These are phyloP conservation scores for Coniosporium tulheliwenetii DNA, from an alignment of 2,329 filamentous ascomycete genomes.

Conservation along the genomic window DNA sequence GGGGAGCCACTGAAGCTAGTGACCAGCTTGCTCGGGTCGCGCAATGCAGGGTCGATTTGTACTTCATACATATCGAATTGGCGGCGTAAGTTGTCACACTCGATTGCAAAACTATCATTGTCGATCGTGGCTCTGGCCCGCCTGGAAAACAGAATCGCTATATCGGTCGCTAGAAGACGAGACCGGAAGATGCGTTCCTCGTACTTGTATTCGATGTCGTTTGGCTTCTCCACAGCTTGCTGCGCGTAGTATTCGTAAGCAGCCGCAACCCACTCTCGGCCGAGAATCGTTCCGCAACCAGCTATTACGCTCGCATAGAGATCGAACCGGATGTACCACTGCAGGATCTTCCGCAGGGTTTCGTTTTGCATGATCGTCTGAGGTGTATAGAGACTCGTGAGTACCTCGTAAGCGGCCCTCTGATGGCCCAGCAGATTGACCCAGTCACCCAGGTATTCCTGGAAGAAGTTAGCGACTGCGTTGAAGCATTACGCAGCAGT, in stretches of 20 bases:
- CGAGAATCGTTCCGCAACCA: conserved; percentile 57
- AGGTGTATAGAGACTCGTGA: conserved; percentile 64
- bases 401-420: conserved; percentile 69
- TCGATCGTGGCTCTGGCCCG: conserved; percentile 48
- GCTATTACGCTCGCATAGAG: conserved; percentile 71
- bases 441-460: conserved; percentile 96
- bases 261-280: conserved; percentile 61
- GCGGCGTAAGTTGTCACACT: conserved; percentile 32
- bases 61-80: conserved; percentile 24
- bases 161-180: conserved; percentile 62
- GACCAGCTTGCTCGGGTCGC: conserved; percentile 46
- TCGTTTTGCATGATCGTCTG: conserved; percentile 57
- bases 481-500: too few species aligned
- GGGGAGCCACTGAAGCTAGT: conserved; percentile 43
- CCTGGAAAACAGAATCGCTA: conserved; percentile 61
- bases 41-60: conserved; percentile 45
- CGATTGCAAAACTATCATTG: conserved; percentile 46
- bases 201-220: conserved; percentile 49
- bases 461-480: conserved; percentile 3
- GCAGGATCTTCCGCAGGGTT: conserved; percentile 55
- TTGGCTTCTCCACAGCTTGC: conserved; percentile 43
- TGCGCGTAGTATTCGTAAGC: conserved; percentile 47
- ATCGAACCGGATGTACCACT: conserved; percentile 89
- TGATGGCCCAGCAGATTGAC: conserved; percentile 86
- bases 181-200: conserved; percentile 51